Evolutionary conservation across 2,329 filamentous ascomycete species (phyloP).

Genomic region (Ceratocystis lukuohia): DNA sequence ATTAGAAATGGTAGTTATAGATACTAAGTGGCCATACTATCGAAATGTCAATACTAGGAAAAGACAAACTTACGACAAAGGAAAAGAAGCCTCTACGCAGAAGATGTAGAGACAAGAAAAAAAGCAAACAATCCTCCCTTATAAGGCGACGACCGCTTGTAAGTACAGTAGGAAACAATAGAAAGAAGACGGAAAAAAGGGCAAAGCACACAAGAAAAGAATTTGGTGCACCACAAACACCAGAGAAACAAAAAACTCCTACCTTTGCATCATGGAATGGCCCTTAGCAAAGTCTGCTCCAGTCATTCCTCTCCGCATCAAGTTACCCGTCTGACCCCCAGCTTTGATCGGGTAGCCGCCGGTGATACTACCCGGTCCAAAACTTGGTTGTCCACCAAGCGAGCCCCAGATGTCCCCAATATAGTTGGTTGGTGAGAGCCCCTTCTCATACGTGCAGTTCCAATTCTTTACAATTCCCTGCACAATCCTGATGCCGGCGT

Average conservation of each 20-base stretch:
- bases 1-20: neutral
- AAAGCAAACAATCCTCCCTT: conserved; percentile 5
- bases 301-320: conserved; percentile 11
- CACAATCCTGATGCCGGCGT: conserved; percentile 51
- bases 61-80: neutral
- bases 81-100: neutral
- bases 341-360: conserved; percentile 26
- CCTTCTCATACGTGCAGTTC: conserved; percentile 43
- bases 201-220: neutral
- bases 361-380: conserved; percentile 42
- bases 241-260: neutral
- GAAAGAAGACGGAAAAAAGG: neutral
- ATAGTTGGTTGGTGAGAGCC: conserved; percentile 49
- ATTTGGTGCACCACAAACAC: too few species aligned
- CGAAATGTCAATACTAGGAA: neutral
- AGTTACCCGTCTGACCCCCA: conserved; percentile 8
- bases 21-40: neutral
- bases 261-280: neutral
- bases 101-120: conserved; percentile 4
- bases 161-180: neutral
- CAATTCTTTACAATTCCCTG: conserved; percentile 49
- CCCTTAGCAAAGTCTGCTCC: neutral
- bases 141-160: neutral
- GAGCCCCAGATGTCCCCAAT: conserved; percentile 59
- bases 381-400: conserved; percentile 51